phyloP scores from a whole-genome alignment of 2,329 filamentous ascomycete species.

The Plectosphaerella plurivora region DNA sequence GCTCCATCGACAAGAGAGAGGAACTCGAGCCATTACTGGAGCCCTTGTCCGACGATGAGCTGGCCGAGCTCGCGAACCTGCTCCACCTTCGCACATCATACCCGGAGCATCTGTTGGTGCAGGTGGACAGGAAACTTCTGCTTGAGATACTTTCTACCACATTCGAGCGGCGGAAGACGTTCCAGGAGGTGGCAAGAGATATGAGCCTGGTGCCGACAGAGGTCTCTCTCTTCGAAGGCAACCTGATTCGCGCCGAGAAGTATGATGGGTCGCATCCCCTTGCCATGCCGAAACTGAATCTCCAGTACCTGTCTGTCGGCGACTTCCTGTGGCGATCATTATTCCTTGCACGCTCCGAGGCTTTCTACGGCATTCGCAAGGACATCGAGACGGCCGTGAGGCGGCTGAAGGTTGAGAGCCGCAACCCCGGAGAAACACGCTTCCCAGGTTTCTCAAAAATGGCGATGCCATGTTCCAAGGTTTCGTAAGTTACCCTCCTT shows the following conservation, averaged over 20 bases:
- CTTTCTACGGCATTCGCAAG: slow-evolving; percentile 89
- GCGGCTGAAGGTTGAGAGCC: slow-evolving; percentile 67
- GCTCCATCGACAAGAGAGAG: slow-evolving; percentile 72
- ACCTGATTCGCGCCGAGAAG: slow-evolving; percentile 73
- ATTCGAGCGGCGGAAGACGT: slow-evolving; percentile 75
- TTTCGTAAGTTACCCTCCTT: slow-evolving; percentile 43
- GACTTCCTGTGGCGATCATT: slow-evolving; percentile 98
- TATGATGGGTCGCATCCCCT: slow-evolving; percentile 86
- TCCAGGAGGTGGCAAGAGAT: slow-evolving; percentile 71
- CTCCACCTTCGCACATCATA: slow-evolving; percentile 82
- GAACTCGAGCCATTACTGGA: slow-evolving; percentile 76
- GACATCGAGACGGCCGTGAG: slow-evolving; percentile 82
- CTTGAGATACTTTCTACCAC: slow-evolving; percentile 69
- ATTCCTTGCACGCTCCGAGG: slow-evolving; percentile 80
- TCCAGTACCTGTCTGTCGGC: slow-evolving; percentile 91
- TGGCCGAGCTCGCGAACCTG: slow-evolving; percentile 62
- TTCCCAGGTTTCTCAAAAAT: slow-evolving; percentile 89
- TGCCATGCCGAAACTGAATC: slow-evolving; percentile 87
- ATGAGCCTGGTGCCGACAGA: slow-evolving; percentile 83
- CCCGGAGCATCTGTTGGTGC: slow-evolving; percentile 63
- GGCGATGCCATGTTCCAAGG: slow-evolving; percentile 82
- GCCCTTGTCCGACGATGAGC: slow-evolving; percentile 68
- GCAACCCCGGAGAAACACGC: slow-evolving; percentile 58
- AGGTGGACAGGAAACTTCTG: slow-evolving; percentile 58
- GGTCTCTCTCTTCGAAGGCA: slow-evolving; percentile 70